Conservation (phyloP, 495 filamentous ascomycete species). For the Venustampulla echinocandica region DNA sequence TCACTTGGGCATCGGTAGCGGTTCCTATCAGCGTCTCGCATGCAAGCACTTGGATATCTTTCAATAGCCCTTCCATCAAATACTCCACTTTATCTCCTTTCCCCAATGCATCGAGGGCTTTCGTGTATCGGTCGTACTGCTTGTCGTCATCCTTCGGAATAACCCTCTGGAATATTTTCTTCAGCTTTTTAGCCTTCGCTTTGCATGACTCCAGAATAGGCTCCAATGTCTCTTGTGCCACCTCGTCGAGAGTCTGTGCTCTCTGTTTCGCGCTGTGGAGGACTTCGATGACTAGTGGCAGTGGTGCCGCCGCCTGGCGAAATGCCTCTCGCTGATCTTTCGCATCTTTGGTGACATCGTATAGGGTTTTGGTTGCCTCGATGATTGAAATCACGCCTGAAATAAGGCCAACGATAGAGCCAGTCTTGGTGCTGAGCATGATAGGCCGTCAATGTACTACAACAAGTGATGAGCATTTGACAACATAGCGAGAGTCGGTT, state of each 20-base stretch:
- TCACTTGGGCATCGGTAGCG: slow-evolving; percentile 12
- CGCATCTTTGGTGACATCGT: slow-evolving; percentile 20
- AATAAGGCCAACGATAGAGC: slow-evolving; percentile 17
- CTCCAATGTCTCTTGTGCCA: slow-evolving; percentile 11
- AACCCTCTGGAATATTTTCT: slow-evolving; percentile 22
- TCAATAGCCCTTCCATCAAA: slow-evolving; percentile 25
- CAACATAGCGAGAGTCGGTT: background rate
- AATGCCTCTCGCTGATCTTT: slow-evolving; percentile 24
- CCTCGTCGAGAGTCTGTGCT: slow-evolving; percentile 9
- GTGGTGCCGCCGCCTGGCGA: slow-evolving; percentile 22
- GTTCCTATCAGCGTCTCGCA: slow-evolving; percentile 12
- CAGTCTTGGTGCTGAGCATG: slow-evolving; percentile 25
- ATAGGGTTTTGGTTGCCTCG: slow-evolving; percentile 22
- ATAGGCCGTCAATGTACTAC: background rate
- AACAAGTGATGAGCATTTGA: slow-evolving; percentile 4
- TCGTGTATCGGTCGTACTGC: slow-evolving; percentile 17
- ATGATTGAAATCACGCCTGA: slow-evolving; percentile 23
- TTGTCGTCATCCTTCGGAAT: slow-evolving; percentile 18
- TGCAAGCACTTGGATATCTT: slow-evolving; percentile 23
- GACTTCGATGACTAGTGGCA: slow-evolving; percentile 22
- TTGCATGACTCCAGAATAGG: slow-evolving; percentile 19
- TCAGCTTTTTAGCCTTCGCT: slow-evolving; percentile 19
- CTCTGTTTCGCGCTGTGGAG: slow-evolving; percentile 13
- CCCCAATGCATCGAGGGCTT: slow-evolving; percentile 19
- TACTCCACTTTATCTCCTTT: slow-evolving; percentile 23